Conservation (phyloP, 2,329 filamentous ascomycete species). For the Dactylonectria estremocensis region DNA sequence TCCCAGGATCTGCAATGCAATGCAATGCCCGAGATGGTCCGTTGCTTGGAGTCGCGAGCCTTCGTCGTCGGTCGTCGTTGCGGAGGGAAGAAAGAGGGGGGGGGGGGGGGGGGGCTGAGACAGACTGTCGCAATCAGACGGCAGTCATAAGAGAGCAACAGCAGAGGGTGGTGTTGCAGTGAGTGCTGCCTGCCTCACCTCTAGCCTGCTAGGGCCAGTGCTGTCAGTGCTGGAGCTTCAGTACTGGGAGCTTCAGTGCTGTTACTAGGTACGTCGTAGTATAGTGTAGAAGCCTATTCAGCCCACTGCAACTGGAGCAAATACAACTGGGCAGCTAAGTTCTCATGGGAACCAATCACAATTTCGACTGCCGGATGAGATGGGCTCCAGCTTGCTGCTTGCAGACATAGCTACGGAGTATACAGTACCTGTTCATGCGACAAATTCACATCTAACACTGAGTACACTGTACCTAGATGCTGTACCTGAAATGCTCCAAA, state of each 20-base stretch:
- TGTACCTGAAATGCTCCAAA: constrained; percentile 1
- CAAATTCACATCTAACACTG: fast-evolving
- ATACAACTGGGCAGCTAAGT: no score
- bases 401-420: constrained; percentile 30
- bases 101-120: background rate
- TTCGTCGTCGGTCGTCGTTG: constrained; percentile 17
- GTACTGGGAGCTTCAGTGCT: background rate
- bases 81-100: constrained; percentile 7
- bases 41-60: constrained; percentile 32
- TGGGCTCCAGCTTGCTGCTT: constrained; percentile 14
- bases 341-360: constrained; percentile 15
- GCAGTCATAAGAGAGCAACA: no score
- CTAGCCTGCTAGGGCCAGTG: background rate
- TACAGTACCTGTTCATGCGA: background rate
- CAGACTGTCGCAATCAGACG: constrained; percentile 6
- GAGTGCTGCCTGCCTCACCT: no score
- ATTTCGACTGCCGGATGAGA: constrained; percentile 1
- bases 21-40: constrained; percentile 8
- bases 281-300: background rate
- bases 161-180: no score
- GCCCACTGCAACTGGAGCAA: no score
- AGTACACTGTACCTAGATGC: constrained; percentile 12
- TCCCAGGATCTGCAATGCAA: background rate
- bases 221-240: constrained; percentile 3
- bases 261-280: no score